Evolutionary conservation across 129 eudicot species (phyloP).

Genomic region (Silybum marianum): DNA sequence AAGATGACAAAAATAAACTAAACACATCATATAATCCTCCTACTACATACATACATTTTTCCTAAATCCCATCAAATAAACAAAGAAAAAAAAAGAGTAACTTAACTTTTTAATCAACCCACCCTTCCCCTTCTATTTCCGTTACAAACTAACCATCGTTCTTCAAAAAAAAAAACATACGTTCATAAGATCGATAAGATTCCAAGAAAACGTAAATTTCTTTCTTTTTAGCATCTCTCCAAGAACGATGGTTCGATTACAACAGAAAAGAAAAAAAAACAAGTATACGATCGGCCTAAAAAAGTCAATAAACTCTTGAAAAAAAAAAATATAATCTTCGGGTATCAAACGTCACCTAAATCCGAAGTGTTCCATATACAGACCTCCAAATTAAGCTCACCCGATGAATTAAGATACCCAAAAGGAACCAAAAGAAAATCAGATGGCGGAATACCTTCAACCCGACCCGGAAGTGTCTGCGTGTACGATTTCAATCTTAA

Average conservation of each 20-base stretch:
- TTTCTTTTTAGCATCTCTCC: constrained; percentile 20
- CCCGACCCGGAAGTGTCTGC: constrained; percentile 61
- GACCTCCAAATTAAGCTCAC: constrained; percentile 65
- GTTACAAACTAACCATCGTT: constrained; percentile 32
- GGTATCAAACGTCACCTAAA: constrained; percentile 43
- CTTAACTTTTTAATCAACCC: constrained; percentile 19
- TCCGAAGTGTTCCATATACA: constrained; percentile 70
- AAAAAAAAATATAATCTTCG: constrained; percentile 15
- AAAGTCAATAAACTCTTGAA: constrained; percentile 4
- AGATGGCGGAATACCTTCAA: constrained; percentile 56
- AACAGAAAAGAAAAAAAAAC: neutral
- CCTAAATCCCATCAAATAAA: constrained; percentile 10
- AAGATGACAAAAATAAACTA: constrained; percentile 9
- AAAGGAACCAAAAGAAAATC: constrained; percentile 76
- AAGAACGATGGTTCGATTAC: constrained; percentile 23
- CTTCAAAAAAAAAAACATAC: neutral
- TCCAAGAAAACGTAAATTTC: neutral
- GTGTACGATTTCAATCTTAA: constrained; percentile 64
- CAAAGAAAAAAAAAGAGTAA: neutral
- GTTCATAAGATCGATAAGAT: neutral
- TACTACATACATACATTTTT: constrained; percentile 46
- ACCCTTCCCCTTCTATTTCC: neutral
- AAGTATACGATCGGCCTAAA: constrained; percentile 6
- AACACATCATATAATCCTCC: constrained; percentile 27
- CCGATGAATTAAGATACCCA: constrained; percentile 48